phyloP scores from a whole-genome alignment of 495 filamentous ascomycete species.

The Chaetomium cochliodes region DNA sequence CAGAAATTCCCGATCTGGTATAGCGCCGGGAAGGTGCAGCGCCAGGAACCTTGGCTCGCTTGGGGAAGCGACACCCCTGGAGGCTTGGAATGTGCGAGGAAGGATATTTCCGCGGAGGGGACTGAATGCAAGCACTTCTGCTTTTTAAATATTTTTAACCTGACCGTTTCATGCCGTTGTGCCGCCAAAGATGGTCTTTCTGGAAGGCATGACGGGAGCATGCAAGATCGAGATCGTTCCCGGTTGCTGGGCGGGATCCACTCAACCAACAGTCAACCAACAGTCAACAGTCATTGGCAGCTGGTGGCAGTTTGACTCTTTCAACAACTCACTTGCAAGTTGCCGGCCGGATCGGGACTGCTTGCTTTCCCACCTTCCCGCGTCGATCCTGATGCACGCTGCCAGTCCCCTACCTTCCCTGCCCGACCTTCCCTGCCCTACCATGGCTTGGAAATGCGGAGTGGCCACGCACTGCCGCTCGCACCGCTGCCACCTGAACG shows the following conservation, averaged over 20 bases:
- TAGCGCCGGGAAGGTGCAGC: constrained; percentile 19
- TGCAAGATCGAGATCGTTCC: neutral
- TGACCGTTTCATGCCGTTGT: neutral
- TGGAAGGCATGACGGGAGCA: neutral
- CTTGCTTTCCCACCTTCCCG: neutral
- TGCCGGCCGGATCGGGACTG: neutral
- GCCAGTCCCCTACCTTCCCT: too few relatives aligned
- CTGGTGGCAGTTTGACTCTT: neutral
- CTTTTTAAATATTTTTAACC: too few relatives aligned
- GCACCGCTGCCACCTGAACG: too few relatives aligned
- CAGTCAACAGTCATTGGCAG: neutral
- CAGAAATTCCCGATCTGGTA: constrained; percentile 29
- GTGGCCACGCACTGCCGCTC: neutral
- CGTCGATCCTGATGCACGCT: neutral
- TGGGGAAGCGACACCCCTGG: neutral
- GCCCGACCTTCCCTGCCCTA: too few relatives aligned
- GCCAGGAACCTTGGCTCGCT: constrained; percentile 1
- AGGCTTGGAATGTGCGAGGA: neutral
- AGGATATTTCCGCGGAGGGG: constrained; percentile 19
- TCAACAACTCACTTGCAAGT: neutral
- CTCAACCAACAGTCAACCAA: too few relatives aligned
- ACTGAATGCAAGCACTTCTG: too few relatives aligned
- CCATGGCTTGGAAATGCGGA: neutral
- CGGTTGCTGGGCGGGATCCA: neutral
- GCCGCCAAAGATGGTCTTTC: neutral